Evolutionary conservation across 2,329 filamentous ascomycete species (phyloP).

Genomic region (Grosmannia clavigera): DNA sequence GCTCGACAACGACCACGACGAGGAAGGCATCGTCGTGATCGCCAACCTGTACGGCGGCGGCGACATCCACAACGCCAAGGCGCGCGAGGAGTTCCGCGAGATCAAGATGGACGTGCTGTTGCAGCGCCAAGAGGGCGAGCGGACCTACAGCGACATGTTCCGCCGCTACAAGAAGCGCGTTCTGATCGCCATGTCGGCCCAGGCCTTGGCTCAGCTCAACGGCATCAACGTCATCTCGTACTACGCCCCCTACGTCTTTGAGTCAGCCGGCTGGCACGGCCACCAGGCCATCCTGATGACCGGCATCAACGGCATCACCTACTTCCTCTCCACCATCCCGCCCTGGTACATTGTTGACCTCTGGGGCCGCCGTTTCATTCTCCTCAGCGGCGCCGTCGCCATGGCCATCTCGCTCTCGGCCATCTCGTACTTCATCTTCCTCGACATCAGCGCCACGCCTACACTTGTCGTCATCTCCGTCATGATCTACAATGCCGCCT

Average conservation of each 20-base stretch:
- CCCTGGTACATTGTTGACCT: slow-evolving; percentile 95
- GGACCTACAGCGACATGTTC: slow-evolving; percentile 91
- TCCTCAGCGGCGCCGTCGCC: slow-evolving; percentile 76
- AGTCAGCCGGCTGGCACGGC: slow-evolving; percentile 90
- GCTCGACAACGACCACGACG: slow-evolving; percentile 92
- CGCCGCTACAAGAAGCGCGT: slow-evolving; percentile 80
- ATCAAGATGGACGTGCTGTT: slow-evolving; percentile 98
- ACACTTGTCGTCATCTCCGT: slow-evolving; percentile 85
- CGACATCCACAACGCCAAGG: slow-evolving; percentile 86
- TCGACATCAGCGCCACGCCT: slow-evolving; percentile 68
- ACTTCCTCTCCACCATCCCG: slow-evolving; percentile 82
- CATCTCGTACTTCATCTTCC: slow-evolving; percentile 91
- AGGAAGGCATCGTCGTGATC: slow-evolving; percentile 96
- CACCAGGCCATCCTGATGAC: slow-evolving; percentile 93
- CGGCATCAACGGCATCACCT: slow-evolving; percentile 80
- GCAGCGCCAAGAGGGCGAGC: slow-evolving; percentile 87
- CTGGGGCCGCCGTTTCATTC: slow-evolving; percentile 79
- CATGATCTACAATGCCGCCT: slow-evolving; percentile 96
- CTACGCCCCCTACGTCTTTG: slow-evolving; percentile 92
- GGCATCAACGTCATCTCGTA: slow-evolving; percentile 99
- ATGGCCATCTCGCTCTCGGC: slow-evolving; percentile 81
- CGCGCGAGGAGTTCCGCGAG: slow-evolving; percentile 90
- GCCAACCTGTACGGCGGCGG: slow-evolving; percentile 93
- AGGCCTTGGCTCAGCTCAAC: slow-evolving; percentile 89
- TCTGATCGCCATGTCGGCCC: slow-evolving; percentile 97